phyloP scores from a whole-genome alignment of 441 rosid species.

The Populus trichocarpa region DNA sequence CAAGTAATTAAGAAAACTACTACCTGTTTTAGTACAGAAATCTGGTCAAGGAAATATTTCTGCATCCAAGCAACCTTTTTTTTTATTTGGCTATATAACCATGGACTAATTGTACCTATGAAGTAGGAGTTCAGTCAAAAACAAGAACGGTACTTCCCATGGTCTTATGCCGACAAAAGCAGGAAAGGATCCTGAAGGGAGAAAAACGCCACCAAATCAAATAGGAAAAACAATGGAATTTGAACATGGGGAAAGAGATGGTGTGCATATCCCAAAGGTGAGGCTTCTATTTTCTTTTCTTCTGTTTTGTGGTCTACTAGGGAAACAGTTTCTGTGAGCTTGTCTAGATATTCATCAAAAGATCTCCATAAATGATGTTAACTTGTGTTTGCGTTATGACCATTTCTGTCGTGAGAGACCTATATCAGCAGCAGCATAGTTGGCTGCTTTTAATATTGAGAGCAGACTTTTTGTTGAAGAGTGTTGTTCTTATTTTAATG shows the following conservation, averaged over 20 bases:
- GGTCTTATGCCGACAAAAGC: constrained; percentile 24
- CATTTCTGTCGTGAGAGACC: background rate
- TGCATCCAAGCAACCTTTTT: background rate
- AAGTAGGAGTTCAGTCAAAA: constrained; percentile 36
- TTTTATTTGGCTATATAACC: background rate
- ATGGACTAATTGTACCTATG: constrained; percentile 18
- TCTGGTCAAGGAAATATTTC: background rate
- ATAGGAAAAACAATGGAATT: constrained; percentile 25
- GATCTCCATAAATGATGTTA: background rate
- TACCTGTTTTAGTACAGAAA: background rate
- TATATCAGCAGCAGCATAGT: background rate
- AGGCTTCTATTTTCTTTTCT: background rate
- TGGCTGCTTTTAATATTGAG: background rate
- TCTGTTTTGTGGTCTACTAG: background rate
- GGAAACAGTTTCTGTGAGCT: background rate
- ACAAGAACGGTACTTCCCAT: constrained; percentile 28
- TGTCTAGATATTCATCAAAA: background rate
- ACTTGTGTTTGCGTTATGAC: background rate
- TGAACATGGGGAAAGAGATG: constrained; percentile 24
- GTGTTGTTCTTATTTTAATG: background rate
- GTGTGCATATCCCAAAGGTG: constrained; percentile 25
- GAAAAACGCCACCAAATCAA: constrained; percentile 14
- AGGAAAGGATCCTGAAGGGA: constrained; percentile 31
- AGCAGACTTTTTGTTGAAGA: background rate
- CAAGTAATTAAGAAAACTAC: background rate